Percentiles rank a stretch among this genome's conserved stretches.
Evolutionary conservation across 495 filamentous ascomycete species (phyloP).

Genomic region (Podospora pseudocomata): DNA sequence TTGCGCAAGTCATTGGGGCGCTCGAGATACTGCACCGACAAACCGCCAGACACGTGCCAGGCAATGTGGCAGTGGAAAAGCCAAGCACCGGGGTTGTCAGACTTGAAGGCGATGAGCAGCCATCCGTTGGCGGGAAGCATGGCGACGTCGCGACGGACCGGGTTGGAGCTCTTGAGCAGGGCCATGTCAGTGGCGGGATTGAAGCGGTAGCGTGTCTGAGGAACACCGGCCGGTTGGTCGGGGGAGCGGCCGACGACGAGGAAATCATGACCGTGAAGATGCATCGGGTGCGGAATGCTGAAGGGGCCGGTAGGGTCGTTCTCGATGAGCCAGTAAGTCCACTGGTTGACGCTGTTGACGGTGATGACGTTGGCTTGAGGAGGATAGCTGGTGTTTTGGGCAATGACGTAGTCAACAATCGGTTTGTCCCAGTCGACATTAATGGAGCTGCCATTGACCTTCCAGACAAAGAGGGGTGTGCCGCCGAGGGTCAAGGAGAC

Average conservation of each 20-base stretch:
- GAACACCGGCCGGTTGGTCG: constrained; percentile 12
- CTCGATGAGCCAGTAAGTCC: constrained; percentile 52
- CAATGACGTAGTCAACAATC: constrained; percentile 36
- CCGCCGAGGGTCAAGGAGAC: constrained; percentile 24
- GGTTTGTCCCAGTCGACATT: constrained; percentile 45
- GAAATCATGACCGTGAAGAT: constrained; percentile 57
- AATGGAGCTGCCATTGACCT: constrained; percentile 39
- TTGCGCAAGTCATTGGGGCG: constrained; percentile 30
- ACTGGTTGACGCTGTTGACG: constrained; percentile 38
- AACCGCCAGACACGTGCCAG: constrained; percentile 50
- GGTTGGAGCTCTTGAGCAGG: constrained; percentile 45
- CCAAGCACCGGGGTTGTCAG: constrained; percentile 57
- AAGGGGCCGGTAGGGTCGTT: constrained; percentile 45
- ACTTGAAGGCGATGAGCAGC: constrained; percentile 52
- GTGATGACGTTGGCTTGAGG: constrained; percentile 37
- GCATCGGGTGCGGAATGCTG: constrained; percentile 46
- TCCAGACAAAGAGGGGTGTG: constrained; percentile 38
- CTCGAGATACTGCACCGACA: constrained; percentile 50
- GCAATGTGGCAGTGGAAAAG: constrained; percentile 57
- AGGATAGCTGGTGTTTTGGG: constrained; percentile 37
- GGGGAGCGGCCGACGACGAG: constrained; percentile 46
- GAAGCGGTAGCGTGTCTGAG: constrained; percentile 34
- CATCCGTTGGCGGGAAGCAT: constrained; percentile 46
- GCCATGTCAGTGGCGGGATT: constrained; percentile 22
- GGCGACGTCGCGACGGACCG: constrained; percentile 58